phyloP scores from a whole-genome alignment of 345 rosid species.

The Mercurialis annua region DNA sequence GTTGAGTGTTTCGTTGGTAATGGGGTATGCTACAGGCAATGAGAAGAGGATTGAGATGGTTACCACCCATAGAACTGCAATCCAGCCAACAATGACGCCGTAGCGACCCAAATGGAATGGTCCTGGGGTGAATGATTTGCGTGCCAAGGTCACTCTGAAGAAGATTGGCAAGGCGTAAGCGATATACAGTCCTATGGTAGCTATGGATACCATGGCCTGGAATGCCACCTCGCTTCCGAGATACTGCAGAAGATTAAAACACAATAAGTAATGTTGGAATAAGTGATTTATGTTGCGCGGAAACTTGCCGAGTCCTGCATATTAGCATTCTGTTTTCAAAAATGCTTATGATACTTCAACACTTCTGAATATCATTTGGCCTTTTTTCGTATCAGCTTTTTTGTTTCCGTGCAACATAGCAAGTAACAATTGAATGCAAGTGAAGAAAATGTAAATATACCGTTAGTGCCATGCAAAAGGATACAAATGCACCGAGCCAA shows the following conservation, averaged over 20 bases:
- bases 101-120: conserved; percentile 81
- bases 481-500: conserved; percentile 69
- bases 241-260: conserved; percentile 49
- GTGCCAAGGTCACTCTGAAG: conserved; percentile 76
- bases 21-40: conserved; percentile 83
- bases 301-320: no score
- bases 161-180: conserved; percentile 89
- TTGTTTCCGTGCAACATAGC: no score
- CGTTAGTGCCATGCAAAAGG: conserved; percentile 95
- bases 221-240: conserved; percentile 89
- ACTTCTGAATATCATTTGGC: no score
- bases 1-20: conserved; percentile 75
- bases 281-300: no score
- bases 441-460: conserved; percentile 41
- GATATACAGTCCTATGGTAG: conserved; percentile 89
- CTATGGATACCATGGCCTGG: conserved; percentile 95
- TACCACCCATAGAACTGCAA: conserved; percentile 83
- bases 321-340: no score
- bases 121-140: conserved; percentile 66
- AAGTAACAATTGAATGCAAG: neutral
- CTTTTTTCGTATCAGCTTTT: no score
- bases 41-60: conserved; percentile 91
- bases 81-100: conserved; percentile 69
- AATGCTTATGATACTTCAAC: no score
- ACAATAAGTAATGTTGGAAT: conserved; percentile 8